phyloP scores from a whole-genome alignment of 768 basidiomycete genomes.

The Dentipellis sp. region DNA sequence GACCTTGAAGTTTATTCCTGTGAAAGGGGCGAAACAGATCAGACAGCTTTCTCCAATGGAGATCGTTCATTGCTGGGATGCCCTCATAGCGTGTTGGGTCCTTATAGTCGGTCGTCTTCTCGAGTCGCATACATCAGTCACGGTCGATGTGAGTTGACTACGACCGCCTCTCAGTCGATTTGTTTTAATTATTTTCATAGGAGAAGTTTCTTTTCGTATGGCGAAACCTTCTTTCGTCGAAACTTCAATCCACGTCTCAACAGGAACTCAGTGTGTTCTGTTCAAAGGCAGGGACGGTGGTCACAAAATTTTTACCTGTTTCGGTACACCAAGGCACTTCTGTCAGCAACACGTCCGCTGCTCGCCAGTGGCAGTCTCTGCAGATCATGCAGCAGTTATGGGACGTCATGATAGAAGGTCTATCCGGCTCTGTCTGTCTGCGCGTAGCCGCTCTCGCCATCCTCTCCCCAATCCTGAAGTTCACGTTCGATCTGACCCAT shows the following conservation, averaged over 20 bases:
- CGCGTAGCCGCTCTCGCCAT: neutral
- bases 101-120: neutral
- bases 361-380: neutral
- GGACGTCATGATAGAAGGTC: neutral
- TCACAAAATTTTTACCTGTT: neutral
- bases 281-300: neutral
- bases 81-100: neutral
- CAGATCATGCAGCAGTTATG: neutral
- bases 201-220: neutral
- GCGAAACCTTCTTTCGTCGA: neutral
- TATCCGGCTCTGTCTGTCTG: neutral
- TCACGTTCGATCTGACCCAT: neutral
- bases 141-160: neutral
- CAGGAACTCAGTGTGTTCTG: neutral
- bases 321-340: too few relatives aligned
- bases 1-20: neutral
- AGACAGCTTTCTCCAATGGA: neutral
- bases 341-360: too few relatives aligned
- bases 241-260: neutral
- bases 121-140: neutral
- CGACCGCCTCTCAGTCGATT: neutral
- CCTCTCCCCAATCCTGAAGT: neutral
- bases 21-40: neutral
- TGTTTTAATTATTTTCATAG: neutral
- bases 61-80: neutral